phyloP scores from a whole-genome alignment of 306 rosid species.

The Calophaca sinica region DNA sequence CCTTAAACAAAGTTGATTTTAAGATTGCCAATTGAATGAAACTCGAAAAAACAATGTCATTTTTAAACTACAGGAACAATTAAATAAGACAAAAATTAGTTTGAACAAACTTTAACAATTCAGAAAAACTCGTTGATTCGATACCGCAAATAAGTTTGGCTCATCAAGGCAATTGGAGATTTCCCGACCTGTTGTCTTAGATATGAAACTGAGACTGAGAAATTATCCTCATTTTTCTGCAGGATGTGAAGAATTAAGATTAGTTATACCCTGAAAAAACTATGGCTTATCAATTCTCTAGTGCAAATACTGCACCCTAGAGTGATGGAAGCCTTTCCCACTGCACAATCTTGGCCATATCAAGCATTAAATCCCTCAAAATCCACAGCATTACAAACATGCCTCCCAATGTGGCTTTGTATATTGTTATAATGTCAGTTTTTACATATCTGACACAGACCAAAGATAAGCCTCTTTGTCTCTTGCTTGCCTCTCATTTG shows the following conservation, averaged over 20 bases:
- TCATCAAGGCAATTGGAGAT: not conserved
- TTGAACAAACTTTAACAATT: no score
- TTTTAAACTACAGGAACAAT: no score
- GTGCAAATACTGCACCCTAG: not conserved
- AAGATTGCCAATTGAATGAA: no score
- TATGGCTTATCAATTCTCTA: not conserved
- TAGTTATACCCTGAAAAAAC: not conserved
- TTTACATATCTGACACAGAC: constrained; percentile 91
- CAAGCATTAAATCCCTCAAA: constrained; percentile 35
- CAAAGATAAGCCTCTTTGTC: constrained; percentile 91
- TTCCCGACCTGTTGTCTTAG: not conserved
- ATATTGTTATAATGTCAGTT: constrained; percentile 11
- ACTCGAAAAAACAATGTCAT: no score
- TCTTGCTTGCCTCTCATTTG: constrained; percentile 74
- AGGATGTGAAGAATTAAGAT: not conserved
- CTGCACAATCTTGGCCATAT: not conserved
- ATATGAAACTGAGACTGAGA: not conserved
- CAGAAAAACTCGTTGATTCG: no score
- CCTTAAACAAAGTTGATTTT: no score
- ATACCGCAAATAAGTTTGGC: not conserved
- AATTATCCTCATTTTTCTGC: not conserved
- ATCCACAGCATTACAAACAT: constrained; percentile 8
- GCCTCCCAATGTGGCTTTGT: not conserved
- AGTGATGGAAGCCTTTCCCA: constrained; percentile 12
- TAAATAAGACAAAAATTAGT: no score